Percentiles rank a stretch among this genome's conserved stretches.
Evolutionary conservation across 164 flowering plant genomes (phyloP).

Genomic region (Paratinospora sagittata): DNA sequence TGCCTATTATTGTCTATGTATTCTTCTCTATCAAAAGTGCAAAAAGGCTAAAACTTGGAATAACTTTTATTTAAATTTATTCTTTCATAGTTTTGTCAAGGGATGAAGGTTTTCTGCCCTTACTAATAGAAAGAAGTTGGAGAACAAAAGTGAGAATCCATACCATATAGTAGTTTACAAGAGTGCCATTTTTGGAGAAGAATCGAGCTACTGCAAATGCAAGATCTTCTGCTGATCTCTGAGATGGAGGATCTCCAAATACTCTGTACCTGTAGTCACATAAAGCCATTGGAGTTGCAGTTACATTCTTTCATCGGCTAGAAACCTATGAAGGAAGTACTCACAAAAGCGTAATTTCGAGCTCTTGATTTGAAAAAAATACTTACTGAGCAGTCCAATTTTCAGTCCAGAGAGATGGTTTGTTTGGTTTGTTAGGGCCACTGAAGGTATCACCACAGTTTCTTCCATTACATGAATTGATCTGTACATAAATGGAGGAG

Average conservation of each 20-base stretch:
- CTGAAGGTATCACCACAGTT: slow-evolving; percentile 86
- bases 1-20: too few species aligned
- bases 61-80: too few species aligned
- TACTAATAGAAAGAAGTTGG: background rate
- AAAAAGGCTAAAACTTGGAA: too few species aligned
- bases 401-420: slow-evolving; percentile 88
- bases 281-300: background rate
- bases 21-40: too few species aligned
- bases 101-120: background rate
- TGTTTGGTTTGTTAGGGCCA: slow-evolving; percentile 75
- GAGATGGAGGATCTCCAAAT: slow-evolving; percentile 86
- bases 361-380: background rate
- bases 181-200: slow-evolving; percentile 75
- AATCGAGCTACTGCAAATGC: slow-evolving; percentile 76
- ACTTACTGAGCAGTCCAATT: slow-evolving; percentile 97
- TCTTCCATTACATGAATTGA: slow-evolving; percentile 92
- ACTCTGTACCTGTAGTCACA: slow-evolving; percentile 55
- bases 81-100: background rate
- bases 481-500: slow-evolving; percentile 31
- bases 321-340: background rate
- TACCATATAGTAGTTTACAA: slow-evolving; percentile 86
- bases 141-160: background rate
- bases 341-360: background rate
- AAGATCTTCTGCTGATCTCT: slow-evolving; percentile 85
- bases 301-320: background rate